A percentile compares a stretch with the other conserved stretches of the same genome.
Conservation (phyloP, 805 yeast genomes). For the Pichia occidentalis region DNA sequence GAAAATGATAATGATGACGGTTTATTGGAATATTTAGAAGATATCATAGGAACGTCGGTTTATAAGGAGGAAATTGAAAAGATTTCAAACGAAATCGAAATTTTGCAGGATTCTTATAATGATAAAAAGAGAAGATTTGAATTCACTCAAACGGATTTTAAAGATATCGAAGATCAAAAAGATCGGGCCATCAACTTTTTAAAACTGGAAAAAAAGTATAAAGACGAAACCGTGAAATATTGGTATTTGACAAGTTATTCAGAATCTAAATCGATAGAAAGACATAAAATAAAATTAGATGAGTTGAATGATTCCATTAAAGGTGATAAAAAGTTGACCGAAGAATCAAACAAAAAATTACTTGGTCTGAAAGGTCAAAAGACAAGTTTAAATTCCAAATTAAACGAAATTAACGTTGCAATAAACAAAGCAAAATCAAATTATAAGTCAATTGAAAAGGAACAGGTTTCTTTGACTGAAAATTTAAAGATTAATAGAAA, state of each 20-base stretch:
- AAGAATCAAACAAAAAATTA: conserved; percentile 35
- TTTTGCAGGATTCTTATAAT: conserved; percentile 69
- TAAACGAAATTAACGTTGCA: conserved; percentile 22
- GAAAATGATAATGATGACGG: conserved; percentile 92
- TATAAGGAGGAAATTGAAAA: conserved; percentile 75
- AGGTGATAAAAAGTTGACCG: conserved; percentile 14
- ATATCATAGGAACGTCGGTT: conserved; percentile 88
- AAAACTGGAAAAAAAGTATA: conserved; percentile 53
- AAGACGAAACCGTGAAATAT: conserved; percentile 45
- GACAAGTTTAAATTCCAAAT: conserved; percentile 17
- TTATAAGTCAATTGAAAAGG: conserved; percentile 44
- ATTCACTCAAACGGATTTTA: conserved; percentile 72
- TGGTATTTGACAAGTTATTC: conserved; percentile 46
- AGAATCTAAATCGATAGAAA: conserved; percentile 36
- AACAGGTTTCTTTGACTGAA: conserved; percentile 68
- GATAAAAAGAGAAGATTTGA: conserved; percentile 78
- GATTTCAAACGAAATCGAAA: conserved; percentile 53
- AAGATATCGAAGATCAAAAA: conserved; percentile 51
- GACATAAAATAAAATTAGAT: conserved; percentile 24
- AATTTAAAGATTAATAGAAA: conserved; percentile 57
- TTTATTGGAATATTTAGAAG: conserved; percentile 86
- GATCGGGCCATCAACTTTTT: conserved; percentile 63
- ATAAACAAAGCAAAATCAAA: conserved; percentile 30
- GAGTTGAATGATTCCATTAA: conserved; percentile 10
- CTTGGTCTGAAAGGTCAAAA: conserved; percentile 27